Conservation (phyloP, 2,329 filamentous ascomycete species). For the Trichoderma atroviride region DNA sequence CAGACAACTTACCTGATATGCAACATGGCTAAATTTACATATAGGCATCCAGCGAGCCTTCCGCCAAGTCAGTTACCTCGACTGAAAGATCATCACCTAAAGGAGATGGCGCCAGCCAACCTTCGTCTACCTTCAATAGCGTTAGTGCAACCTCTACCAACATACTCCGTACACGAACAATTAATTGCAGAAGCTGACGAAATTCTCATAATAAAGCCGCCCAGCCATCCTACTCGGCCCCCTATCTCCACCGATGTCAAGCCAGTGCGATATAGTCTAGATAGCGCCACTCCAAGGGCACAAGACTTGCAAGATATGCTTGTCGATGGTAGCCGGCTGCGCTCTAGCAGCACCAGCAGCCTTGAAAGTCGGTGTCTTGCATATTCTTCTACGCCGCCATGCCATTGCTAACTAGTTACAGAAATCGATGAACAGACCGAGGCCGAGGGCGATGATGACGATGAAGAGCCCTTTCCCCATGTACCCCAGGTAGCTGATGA, state of each 20-base stretch:
- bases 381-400: neutral
- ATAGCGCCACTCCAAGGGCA: slow-evolving; percentile 76
- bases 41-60: slow-evolving; percentile 49
- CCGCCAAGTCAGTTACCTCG: slow-evolving; percentile 40
- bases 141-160: slow-evolving; percentile 28
- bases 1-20: no score
- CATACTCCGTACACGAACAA: neutral
- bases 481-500: slow-evolving; percentile 50
- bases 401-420: slow-evolving; percentile 35
- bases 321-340: slow-evolving; percentile 55
- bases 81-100: slow-evolving; percentile 44
- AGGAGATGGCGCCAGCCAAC: slow-evolving; percentile 36
- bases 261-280: slow-evolving; percentile 64
- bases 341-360: slow-evolving; percentile 71
- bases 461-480: slow-evolving; percentile 44
- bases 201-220: slow-evolving; percentile 6
- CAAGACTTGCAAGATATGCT: slow-evolving; percentile 79
- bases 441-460: slow-evolving; percentile 57
- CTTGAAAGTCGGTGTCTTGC: slow-evolving; percentile 66
- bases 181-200: slow-evolving; percentile 12
- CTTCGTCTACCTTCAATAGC: slow-evolving; percentile 29
- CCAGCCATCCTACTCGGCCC: slow-evolving; percentile 58
- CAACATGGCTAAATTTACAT: slow-evolving; percentile 31
- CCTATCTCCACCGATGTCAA: slow-evolving; percentile 76
- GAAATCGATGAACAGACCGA: slow-evolving; percentile 61